These are phyloP conservation scores for Xerocomellus amylosporus DNA, from an alignment of 768 basidiomycete species.

Conservation along the genomic window DNA sequence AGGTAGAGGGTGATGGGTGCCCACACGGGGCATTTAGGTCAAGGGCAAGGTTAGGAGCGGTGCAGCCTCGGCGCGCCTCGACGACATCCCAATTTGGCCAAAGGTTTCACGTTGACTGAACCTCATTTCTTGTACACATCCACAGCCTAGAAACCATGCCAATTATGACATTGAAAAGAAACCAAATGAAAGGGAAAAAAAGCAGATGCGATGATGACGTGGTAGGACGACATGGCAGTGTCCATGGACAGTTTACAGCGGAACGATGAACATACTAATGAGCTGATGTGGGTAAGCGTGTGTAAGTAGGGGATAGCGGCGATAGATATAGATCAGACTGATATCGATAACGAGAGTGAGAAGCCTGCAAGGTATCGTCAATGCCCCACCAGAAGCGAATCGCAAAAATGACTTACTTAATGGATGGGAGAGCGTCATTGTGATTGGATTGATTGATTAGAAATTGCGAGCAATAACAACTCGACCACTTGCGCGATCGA, in stretches of 20 bases:
- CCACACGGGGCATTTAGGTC: constrained; percentile 27
- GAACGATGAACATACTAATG: constrained; percentile 31
- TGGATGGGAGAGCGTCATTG: constrained; percentile 15
- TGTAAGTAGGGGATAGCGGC: constrained; percentile 23
- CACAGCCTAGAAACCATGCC: constrained; percentile 9
- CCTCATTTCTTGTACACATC: background rate
- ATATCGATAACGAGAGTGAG: constrained; percentile 23
- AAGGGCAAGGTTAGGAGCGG: constrained; percentile 15
- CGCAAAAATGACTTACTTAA: constrained; percentile 20
- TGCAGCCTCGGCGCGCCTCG: constrained; percentile 17
- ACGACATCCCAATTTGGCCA: constrained; percentile 5
- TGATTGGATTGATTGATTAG: constrained; percentile 36
- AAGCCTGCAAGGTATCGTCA: constrained; percentile 16
- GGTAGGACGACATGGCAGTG: constrained; percentile 26
- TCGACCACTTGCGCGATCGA: constrained; percentile 74
- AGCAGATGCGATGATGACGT: constrained; percentile 24
- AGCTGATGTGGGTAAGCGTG: constrained; percentile 23
- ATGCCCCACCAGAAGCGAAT: background rate
- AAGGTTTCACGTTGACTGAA: background rate
- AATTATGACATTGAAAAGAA: constrained; percentile 18
- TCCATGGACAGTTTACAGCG: constrained; percentile 25
- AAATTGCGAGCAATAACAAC: constrained; percentile 51
- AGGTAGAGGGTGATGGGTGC: constrained; percentile 16
- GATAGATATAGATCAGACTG: constrained; percentile 28
- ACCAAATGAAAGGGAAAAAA: constrained; percentile 4